phyloP scores from a whole-genome alignment of 2,329 filamentous ascomycete species.

The Alternaria conjuncta region DNA sequence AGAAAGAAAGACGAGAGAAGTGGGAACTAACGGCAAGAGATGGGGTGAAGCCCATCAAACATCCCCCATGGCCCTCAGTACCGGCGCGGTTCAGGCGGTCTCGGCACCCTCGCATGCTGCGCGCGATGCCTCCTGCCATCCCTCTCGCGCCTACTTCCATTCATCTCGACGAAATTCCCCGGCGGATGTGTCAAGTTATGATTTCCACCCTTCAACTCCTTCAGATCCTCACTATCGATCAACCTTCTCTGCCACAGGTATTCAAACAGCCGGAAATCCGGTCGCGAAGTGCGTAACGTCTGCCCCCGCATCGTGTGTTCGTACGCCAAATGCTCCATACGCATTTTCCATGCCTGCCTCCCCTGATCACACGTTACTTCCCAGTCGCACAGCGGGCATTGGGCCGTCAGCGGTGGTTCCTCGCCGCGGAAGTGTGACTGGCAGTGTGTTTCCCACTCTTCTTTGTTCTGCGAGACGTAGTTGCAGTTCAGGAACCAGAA shows the following conservation, averaged over 20 bases:
- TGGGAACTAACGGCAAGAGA: background rate
- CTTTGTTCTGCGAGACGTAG: constrained; percentile 24
- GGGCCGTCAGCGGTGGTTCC: constrained; percentile 36
- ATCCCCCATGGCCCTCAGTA: background rate
- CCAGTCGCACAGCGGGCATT: constrained; percentile 45
- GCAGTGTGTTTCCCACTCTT: constrained; percentile 43
- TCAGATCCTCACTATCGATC: constrained; percentile 41
- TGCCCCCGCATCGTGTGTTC: constrained; percentile 32
- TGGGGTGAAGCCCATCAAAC: background rate
- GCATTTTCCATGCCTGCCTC: constrained; percentile 26
- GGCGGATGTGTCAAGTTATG: constrained; percentile 29
- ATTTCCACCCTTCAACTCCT: constrained; percentile 42
- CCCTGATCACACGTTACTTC: constrained; percentile 17
- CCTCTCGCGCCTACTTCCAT: constrained; percentile 11
- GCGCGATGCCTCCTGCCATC: constrained; percentile 13
- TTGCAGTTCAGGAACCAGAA: constrained; percentile 45
- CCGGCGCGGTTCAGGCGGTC: constrained; percentile 2
- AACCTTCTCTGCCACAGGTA: constrained; percentile 40
- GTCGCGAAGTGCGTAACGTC: constrained; percentile 30
- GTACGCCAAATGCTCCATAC: constrained; percentile 39
- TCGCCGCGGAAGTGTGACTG: constrained; percentile 42
- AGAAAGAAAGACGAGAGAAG: background rate
- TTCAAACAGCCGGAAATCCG: constrained; percentile 38
- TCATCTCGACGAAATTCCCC: constrained; percentile 29
- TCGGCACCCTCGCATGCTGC: constrained; percentile 18